These are phyloP conservation scores for Pyropia yezoensis DNA, from an alignment of 23 red algal genomes.

Conservation along the genomic window DNA sequence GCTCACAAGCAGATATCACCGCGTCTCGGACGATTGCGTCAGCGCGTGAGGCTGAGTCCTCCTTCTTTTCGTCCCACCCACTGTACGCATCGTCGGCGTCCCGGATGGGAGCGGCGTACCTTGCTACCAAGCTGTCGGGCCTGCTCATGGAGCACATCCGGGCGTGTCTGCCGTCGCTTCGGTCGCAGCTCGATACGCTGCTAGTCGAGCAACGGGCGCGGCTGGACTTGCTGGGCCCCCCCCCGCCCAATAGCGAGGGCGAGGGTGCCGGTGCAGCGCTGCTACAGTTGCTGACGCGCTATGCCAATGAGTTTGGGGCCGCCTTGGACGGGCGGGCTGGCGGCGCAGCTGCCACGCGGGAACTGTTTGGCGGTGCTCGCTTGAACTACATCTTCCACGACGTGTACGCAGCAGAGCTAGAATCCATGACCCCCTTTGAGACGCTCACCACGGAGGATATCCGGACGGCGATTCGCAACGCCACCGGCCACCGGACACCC, in stretches of 20 bases:
- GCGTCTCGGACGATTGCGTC: conserved; percentile 31
- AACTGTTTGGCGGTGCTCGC: conserved; percentile 80
- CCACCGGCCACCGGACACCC: conserved; percentile 82
- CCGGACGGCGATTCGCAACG: conserved; percentile 94
- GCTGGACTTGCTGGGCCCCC: conserved; percentile 51
- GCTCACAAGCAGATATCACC: conserved; percentile 70
- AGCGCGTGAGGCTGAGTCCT: conserved; percentile 63
- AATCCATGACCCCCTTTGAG: conserved; percentile 79
- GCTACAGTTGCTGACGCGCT: conserved; percentile 75
- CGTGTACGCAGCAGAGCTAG: conserved; percentile 64
- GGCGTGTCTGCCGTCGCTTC: conserved; percentile 64
- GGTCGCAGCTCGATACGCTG: conserved; percentile 52
- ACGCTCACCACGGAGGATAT: conserved; percentile 84
- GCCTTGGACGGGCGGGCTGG: conserved; percentile 79
- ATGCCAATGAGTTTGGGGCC: conserved; percentile 67
- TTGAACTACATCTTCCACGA: conserved; percentile 94
- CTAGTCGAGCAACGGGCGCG: conserved; percentile 58
- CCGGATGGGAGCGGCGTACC: conserved; percentile 77
- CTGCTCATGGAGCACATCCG: conserved; percentile 97
- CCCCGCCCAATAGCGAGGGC: too few species aligned
- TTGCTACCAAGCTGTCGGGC: conserved; percentile 57
- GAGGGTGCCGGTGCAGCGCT: conserved; percentile 37
- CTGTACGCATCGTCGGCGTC: conserved; percentile 63
- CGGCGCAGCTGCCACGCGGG: conserved; percentile 52
- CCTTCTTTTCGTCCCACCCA: conserved; percentile 78